Evolutionary conservation across 306 rosid species (phyloP).

Genomic region (Trifolium fragiferum): DNA sequence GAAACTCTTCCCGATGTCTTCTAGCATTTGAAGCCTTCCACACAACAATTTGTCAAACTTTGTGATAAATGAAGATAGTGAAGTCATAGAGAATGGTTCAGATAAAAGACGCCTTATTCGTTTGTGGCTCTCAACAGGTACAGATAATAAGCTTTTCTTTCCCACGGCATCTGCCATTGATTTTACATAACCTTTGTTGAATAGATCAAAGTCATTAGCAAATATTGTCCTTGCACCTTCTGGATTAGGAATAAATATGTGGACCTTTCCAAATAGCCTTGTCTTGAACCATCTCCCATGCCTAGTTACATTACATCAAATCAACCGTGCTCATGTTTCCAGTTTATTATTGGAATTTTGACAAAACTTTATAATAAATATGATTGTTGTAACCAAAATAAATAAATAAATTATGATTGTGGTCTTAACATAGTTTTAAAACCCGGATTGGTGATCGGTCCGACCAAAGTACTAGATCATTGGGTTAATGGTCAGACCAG

Average conservation of each 20-base stretch:
- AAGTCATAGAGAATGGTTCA: constrained; percentile 69
- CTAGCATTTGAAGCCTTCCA: constrained; percentile 55
- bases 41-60: constrained; percentile 63
- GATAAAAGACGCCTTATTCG: constrained; percentile 76
- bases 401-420: background rate
- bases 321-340: background rate
- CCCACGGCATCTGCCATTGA: constrained; percentile 81
- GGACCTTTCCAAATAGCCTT: constrained; percentile 70
- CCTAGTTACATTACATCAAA: constrained; percentile 51
- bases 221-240: constrained; percentile 71
- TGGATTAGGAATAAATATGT: constrained; percentile 67
- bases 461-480: too few species aligned
- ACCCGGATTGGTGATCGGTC: too few species aligned
- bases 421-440: too few species aligned
- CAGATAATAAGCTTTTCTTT: constrained; percentile 63
- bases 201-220: constrained; percentile 63
- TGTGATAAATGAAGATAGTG: constrained; percentile 58
- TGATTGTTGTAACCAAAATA: background rate
- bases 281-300: constrained; percentile 80
- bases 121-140: constrained; percentile 60
- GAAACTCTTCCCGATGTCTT: constrained; percentile 58
- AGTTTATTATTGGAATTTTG: background rate
- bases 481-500: too few species aligned
- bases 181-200: constrained; percentile 74
- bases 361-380: background rate